These are phyloP conservation scores for Podosphaera xanthii DNA, from an alignment of 2,329 filamentous ascomycete genomes.

Conservation along the genomic window DNA sequence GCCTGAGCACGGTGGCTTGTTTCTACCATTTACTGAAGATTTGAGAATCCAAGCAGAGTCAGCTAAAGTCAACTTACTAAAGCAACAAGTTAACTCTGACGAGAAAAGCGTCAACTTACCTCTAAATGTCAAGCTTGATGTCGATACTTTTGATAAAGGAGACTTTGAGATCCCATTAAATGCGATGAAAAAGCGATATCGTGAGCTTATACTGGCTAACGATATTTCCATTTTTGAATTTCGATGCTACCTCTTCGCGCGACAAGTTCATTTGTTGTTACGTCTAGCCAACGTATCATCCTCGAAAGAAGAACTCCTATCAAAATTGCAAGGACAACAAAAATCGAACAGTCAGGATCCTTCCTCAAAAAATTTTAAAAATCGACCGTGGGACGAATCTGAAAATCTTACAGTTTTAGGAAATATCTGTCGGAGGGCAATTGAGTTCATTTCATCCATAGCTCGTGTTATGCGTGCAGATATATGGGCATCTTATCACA, in stretches of 20 bases:
- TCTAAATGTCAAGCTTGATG: slow-evolving; percentile 25
- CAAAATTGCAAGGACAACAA: slow-evolving; percentile 38
- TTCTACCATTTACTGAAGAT: slow-evolving; percentile 52
- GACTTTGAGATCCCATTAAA: slow-evolving; percentile 36
- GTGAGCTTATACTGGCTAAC: slow-evolving; percentile 78
- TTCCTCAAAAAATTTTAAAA: slow-evolving; percentile 26
- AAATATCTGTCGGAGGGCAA: slow-evolving; percentile 61
- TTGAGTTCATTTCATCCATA: slow-evolving; percentile 64
- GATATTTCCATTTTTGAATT: slow-evolving; percentile 95
- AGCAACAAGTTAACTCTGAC: slow-evolving; percentile 15
- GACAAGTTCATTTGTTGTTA: slow-evolving; percentile 63
- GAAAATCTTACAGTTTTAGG: slow-evolving; percentile 65
- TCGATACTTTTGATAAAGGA: slow-evolving; percentile 12
- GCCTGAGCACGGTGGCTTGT: slow-evolving; percentile 45
- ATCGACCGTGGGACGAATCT: slow-evolving; percentile 29
- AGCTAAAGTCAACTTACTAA: slow-evolving; percentile 22
- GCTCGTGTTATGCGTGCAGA: slow-evolving; percentile 64
- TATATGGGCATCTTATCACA: slow-evolving; percentile 34
- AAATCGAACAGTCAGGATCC: slow-evolving; percentile 34
- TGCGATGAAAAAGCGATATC: slow-evolving; percentile 54
- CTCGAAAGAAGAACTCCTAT: slow-evolving; percentile 36
- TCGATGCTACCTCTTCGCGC: slow-evolving; percentile 74
- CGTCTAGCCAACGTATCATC: slow-evolving; percentile 56
- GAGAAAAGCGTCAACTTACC: slow-evolving; percentile 17
- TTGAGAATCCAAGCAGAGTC: slow-evolving; percentile 36